A percentile compares a stretch with the other conserved stretches of the same genome.
Evolutionary conservation across 306 rosid species (phyloP).

Genomic region (Sicyos baderoa): DNA sequence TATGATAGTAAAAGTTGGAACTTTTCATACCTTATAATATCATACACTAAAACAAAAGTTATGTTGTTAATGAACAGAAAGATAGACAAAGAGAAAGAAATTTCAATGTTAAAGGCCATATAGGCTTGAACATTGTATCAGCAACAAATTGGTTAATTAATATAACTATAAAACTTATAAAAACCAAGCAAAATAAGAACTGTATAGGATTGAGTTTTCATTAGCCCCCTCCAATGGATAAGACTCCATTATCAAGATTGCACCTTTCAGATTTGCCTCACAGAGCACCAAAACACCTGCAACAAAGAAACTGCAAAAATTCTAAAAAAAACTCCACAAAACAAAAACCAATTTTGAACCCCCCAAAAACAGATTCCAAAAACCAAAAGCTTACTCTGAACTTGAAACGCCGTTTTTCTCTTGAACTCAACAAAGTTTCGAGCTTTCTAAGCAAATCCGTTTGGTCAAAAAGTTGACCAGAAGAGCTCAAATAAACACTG

Average conservation of each 20-base stretch:
- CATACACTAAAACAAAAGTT: too few species aligned
- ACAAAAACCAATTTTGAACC: neutral
- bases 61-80: neutral
- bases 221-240: neutral
- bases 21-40: neutral
- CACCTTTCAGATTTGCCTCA: constrained; percentile 15
- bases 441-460: constrained; percentile 8
- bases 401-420: constrained; percentile 1
- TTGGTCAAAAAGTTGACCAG: constrained; percentile 12
- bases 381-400: neutral
- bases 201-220: too few species aligned
- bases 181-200: neutral
- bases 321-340: neutral
- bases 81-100: neutral
- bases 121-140: neutral
- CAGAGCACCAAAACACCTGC: constrained; percentile 16
- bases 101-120: neutral
- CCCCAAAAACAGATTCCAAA: neutral
- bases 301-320: constrained; percentile 2
- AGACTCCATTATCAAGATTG: neutral
- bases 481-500: constrained; percentile 14
- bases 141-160: neutral
- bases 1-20: too few species aligned
- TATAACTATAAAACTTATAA: neutral
- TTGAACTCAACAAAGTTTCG: neutral